These are phyloP conservation scores for Tricholoma terreum DNA, from an alignment of 768 basidiomycete species.

Conservation along the genomic window DNA sequence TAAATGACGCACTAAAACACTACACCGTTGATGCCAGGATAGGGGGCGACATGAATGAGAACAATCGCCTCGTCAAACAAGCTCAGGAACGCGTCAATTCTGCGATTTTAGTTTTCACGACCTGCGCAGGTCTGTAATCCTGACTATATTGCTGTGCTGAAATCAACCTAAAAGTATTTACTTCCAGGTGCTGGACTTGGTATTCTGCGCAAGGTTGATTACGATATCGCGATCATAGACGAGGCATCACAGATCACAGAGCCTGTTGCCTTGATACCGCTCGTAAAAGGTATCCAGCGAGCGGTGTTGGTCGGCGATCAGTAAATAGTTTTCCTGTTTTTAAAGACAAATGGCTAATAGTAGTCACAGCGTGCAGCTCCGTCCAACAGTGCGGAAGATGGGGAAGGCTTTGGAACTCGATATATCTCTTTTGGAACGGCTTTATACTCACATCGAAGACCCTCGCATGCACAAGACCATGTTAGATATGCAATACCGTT, in stretches of 20 bases:
- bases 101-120: slow-evolving; percentile 60
- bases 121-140: slow-evolving; percentile 49
- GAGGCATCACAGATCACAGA: slow-evolving; percentile 73
- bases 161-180: background rate
- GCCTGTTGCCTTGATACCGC: slow-evolving; percentile 59
- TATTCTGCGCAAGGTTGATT: slow-evolving; percentile 50
- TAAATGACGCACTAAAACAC: slow-evolving; percentile 52
- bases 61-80: slow-evolving; percentile 52
- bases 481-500: slow-evolving; percentile 70
- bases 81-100: slow-evolving; percentile 57
- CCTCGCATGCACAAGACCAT: slow-evolving; percentile 51
- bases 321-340: slow-evolving; percentile 36
- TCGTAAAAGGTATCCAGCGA: slow-evolving; percentile 58
- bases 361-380: slow-evolving; percentile 54
- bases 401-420: slow-evolving; percentile 55
- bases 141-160: background rate
- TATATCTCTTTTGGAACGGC: slow-evolving; percentile 57
- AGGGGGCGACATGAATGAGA: slow-evolving; percentile 61
- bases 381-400: slow-evolving; percentile 62
- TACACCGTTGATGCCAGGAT: slow-evolving; percentile 66
- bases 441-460: slow-evolving; percentile 41
- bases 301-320: slow-evolving; percentile 70
- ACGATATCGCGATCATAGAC: slow-evolving; percentile 63
- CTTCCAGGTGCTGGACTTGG: slow-evolving; percentile 52
- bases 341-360: background rate